Evolutionary conservation across 345 rosid species (phyloP), one percentile per base, ranked within the genome.

Genomic region (Aquilaria malaccensis): DNA sequence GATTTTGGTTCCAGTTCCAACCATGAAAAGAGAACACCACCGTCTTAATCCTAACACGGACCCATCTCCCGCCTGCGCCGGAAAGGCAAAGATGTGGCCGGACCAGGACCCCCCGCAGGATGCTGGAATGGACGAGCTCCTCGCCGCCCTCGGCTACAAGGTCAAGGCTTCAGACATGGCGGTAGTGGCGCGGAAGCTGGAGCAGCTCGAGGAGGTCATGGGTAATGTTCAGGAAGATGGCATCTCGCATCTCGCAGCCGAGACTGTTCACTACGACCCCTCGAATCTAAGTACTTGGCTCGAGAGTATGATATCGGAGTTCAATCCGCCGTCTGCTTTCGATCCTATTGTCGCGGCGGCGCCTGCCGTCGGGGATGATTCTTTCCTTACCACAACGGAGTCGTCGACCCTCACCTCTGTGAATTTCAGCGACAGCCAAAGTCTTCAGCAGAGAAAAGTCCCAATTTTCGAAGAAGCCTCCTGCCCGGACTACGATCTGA

Each of bases 151-250:
- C 54, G 97, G 97, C 2, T 90, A 90, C 81, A 83, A 83, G 30
- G 97, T 90, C 0, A 70, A 72, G 66, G 70, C 90, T 9, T 80
- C 95, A 6, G 97, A 90, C 70, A 87, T 90, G 97, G 93, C 80
- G 0, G 95, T 85, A n/a, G 95, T 90, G 9, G 97, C 95, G 11
- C 79, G 75, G 15, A 90, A 90, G 74, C 85, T 90, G 1, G 97
- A 87, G 50, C 95, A 80, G 70, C 77, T 90, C 11, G 97, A 90
- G 64, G 75, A 80, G 45, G 88, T 74, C 52, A 80, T 90, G 88
- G 74, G 84, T 30, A 68, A 65, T 60, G 83, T 67, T 64, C 88
- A 80, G 30, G 90, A 72, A 49, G 96, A 83, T 48, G 95, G 82
- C 0, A 32, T 85, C 9, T 80, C 87, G 32, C 78, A 80, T 15